Conservation (phyloP, 1,284 basidiomycete genomes). For the Malassezia sp. region DNA sequence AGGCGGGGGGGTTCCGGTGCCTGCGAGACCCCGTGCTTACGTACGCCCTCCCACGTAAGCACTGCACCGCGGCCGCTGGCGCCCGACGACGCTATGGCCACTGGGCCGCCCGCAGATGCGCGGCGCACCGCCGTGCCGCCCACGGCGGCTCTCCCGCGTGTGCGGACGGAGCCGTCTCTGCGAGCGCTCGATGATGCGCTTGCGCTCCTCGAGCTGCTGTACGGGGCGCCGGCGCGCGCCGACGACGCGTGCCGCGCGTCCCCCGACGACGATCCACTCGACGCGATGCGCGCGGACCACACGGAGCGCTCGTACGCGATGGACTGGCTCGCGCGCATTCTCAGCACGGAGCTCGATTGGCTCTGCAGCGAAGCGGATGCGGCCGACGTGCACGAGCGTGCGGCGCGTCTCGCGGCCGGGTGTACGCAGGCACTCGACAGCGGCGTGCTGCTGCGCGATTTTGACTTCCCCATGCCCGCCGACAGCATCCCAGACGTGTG, state of each 20-base stretch:
- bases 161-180: constrained; percentile 8
- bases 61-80: not conserved
- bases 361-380: not conserved
- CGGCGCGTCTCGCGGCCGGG: constrained; percentile 2
- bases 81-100: not conserved
- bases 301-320: constrained; percentile 12
- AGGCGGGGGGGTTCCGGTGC: not conserved
- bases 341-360: constrained; percentile 6
- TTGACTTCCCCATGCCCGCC: constrained; percentile 6
- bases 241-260: no score
- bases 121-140: not conserved
- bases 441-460: constrained; percentile 12
- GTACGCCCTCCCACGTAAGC: not conserved
- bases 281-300: constrained; percentile 12
- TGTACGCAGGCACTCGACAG: constrained; percentile 7
- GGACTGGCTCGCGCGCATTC: constrained; percentile 9
- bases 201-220: constrained; percentile 1
- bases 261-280: constrained; percentile 3
- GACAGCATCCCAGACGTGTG: not conserved
- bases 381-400: not conserved
- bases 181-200: constrained; percentile 2
- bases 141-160: constrained; percentile 8
- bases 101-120: not conserved
- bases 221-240: not conserved
- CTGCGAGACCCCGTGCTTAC: not conserved